Evolutionary conservation across 192 early-diverging fungal genomes (phyloP), one percentile per base, ranked within the genome.

Genomic region (Coemansia erecta): DNA sequence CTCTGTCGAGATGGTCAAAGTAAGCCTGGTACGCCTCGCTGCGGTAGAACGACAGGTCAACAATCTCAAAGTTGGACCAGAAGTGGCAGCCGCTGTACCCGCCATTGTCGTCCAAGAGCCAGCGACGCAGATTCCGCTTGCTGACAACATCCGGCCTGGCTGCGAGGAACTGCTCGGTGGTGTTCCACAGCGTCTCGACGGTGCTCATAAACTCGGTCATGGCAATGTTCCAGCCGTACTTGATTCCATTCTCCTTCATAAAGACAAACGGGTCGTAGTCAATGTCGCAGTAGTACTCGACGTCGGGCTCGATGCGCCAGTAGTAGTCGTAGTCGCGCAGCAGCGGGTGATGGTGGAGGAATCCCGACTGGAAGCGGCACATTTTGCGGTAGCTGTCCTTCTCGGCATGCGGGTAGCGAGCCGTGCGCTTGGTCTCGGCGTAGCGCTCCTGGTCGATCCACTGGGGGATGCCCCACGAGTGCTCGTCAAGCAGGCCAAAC

Each of bases 31-130:
- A 91, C 40, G 73, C 49, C 8, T 70, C 37, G 46, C 68, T 68
- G 48, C 88, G 70, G 59, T 87, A 89, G 50, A 94, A 86, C 19
- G 85, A 81, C 49, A 93, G 63, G 56, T 86, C 75, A 26, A 81
- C 90, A 56, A 95, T 94, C 69, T 94, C 93, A 80, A 94, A 94
- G 55, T 94, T 94, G 42, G 85, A 86, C 91, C 92, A 92, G 53
- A 87, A 89, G 56, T 91, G 87, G 64, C 86, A 92, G 8, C 77
- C 64, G 51, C 86, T 86, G 56, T 89, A 88, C 15, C 40, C 39
- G 47, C 72, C 77, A 46, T 47, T 41, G 35, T 63, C 56, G 23
- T 53, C 46, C 17, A 60, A 31, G 21, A 81, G 52, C 70, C 73
- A 81, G 45, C 60, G 49, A 9, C 56, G 53, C 23, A 68, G 51